Percentiles rank a stretch among this genome's conserved stretches.
Conservation (phyloP, 202 grass and related monocot genomes). For the Panicum virgatum region DNA sequence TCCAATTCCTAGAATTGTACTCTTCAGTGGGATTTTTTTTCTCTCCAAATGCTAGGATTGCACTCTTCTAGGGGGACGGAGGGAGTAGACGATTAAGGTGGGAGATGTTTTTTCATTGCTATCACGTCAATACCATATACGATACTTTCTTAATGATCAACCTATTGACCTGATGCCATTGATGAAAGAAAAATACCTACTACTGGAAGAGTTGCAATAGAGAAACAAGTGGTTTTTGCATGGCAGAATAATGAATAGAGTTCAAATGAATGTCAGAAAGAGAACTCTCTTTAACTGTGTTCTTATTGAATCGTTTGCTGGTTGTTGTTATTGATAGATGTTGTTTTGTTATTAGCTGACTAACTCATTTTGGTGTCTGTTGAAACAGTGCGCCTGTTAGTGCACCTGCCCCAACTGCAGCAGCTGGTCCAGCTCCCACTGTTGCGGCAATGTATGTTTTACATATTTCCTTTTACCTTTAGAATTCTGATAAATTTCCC, state of each 20-base stretch:
- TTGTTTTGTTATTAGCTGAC: conserved; percentile 28
- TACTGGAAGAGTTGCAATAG: not conserved
- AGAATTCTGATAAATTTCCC: not conserved
- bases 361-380: conserved; percentile 1
- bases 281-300: not conserved
- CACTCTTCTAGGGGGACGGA: too few relatives aligned
- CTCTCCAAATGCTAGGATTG: too few relatives aligned
- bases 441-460: conserved; percentile 53
- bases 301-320: not conserved
- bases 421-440: conserved; percentile 50
- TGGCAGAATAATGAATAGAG: too few relatives aligned
- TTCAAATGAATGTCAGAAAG: too few relatives aligned
- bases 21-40: too few relatives aligned
- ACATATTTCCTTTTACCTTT: not conserved
- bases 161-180: not conserved
- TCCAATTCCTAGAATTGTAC: too few relatives aligned
- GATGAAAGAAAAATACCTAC: not conserved
- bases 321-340: not conserved
- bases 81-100: too few relatives aligned
- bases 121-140: not conserved
- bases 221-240: not conserved
- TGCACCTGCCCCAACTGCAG: conserved; percentile 50
- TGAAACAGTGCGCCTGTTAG: conserved; percentile 53
- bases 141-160: not conserved
- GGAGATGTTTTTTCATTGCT: not conserved